phyloP scores from a whole-genome alignment of 2,329 filamentous ascomycete genomes.

The Pseudocercospora crystallina region DNA sequence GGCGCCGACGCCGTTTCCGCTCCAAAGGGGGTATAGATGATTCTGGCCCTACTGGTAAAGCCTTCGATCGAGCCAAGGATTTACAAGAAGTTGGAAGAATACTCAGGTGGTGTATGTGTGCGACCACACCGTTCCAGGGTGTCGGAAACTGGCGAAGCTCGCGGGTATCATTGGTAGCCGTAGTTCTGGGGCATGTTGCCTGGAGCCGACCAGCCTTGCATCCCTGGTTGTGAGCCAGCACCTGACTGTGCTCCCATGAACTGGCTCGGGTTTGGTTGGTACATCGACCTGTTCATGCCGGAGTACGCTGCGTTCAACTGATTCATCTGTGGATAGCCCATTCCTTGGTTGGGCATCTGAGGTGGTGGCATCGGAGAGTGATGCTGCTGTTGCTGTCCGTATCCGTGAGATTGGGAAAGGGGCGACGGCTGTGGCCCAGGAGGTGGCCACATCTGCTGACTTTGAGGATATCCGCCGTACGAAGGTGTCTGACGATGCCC shows the following conservation, averaged over 20 bases:
- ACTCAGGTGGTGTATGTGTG: conserved; percentile 6
- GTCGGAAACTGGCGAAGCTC: neutral
- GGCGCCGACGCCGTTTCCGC: conserved; percentile 10
- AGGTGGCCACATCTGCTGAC: conserved; percentile 49
- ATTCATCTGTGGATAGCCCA: conserved; percentile 48
- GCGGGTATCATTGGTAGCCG: conserved; percentile 22
- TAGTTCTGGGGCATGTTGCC: conserved; percentile 40
- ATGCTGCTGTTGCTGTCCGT: conserved; percentile 46
- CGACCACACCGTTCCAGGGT: conserved; percentile 6
- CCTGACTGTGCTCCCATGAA: conserved; percentile 38
- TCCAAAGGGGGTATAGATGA: conserved; percentile 9
- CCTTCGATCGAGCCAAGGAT: conserved; percentile 18
- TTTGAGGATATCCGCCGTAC: conserved; percentile 45
- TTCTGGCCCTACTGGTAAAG: conserved; percentile 11
- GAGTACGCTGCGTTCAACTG: conserved; percentile 46
- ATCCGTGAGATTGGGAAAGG: conserved; percentile 47
- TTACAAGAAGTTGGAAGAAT: conserved; percentile 17
- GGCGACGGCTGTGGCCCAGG: conserved; percentile 50
- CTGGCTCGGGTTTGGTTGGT: conserved; percentile 49
- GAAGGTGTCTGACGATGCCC: conserved; percentile 44
- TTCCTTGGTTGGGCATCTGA: conserved; percentile 48
- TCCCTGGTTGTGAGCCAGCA: conserved; percentile 50
- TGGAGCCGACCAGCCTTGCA: conserved; percentile 52
- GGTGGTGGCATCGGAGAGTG: conserved; percentile 52
- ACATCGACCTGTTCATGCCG: conserved; percentile 50